Evolutionary conservation across 495 filamentous ascomycete species (phyloP).

Genomic region (Podospora pseudocomata): DNA sequence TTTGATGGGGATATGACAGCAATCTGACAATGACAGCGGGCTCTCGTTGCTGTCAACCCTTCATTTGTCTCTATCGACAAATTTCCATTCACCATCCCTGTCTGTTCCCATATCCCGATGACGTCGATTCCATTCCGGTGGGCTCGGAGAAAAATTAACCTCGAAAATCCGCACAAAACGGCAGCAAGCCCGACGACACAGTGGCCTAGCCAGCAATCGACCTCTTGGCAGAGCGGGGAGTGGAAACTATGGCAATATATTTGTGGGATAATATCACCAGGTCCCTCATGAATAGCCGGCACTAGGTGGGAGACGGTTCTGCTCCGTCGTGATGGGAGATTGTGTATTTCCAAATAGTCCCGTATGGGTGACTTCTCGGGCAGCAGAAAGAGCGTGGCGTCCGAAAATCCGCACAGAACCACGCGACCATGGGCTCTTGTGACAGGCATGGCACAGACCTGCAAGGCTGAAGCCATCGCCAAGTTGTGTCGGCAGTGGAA

Average conservation of each 20-base stretch:
- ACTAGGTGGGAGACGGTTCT: neutral
- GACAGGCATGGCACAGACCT: slow-evolving; percentile 9
- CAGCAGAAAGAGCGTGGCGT: neutral
- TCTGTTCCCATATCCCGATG: neutral
- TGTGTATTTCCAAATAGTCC: neutral
- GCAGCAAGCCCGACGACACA: neutral
- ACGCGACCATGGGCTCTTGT: neutral
- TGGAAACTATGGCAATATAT: neutral
- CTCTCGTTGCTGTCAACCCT: neutral
- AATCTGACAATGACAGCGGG: too few relatives aligned
- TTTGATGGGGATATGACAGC: too few relatives aligned
- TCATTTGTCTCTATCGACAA: neutral
- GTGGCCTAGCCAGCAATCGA: neutral
- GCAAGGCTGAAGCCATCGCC: slow-evolving; percentile 16
- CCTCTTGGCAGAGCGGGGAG: slow-evolving; percentile 4
- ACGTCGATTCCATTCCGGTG: neutral
- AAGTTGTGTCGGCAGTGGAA: slow-evolving; percentile 1
- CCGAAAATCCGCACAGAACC: slow-evolving; percentile 1
- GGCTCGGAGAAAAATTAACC: neutral
- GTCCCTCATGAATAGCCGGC: neutral
- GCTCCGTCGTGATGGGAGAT: slow-evolving; percentile 5
- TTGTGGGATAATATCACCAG: slow-evolving; percentile 2
- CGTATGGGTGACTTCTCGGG: neutral
- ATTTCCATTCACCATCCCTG: neutral
- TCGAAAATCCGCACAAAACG: neutral